phyloP scores from a whole-genome alignment of 257 asterid genomes.

The Primulina eburnea region DNA sequence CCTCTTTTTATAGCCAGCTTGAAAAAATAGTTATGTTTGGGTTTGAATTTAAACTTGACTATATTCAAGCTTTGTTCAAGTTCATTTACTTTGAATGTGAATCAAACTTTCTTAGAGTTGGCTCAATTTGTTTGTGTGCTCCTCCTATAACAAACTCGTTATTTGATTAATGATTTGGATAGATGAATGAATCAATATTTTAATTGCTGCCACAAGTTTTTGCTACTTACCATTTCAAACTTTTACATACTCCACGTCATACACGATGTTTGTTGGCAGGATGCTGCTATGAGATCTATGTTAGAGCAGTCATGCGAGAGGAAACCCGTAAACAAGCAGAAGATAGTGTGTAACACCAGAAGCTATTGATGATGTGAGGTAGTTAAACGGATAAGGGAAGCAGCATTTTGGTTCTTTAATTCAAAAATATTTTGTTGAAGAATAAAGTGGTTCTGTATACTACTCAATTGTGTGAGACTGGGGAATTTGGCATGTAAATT shows the following conservation, averaged over 20 bases:
- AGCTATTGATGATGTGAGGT: neutral
- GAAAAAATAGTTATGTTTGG: no score
- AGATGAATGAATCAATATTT: neutral
- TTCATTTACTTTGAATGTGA: neutral
- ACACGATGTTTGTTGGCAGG: neutral
- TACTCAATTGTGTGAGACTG: neutral
- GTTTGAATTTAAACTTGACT: no score
- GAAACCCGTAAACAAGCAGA: constrained; percentile 4
- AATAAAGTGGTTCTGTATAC: neutral
- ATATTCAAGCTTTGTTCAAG: constrained; percentile 2
- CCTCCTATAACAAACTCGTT: neutral
- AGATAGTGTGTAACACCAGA: neutral
- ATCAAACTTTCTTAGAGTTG: no score
- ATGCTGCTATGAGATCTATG: constrained; percentile 18
- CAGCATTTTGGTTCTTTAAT: neutral
- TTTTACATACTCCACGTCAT: neutral
- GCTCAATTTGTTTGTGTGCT: neutral
- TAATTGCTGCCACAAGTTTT: neutral
- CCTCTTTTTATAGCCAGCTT: no score
- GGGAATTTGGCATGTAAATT: neutral
- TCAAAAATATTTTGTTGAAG: neutral
- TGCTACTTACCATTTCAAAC: neutral
- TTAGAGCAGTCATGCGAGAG: constrained; percentile 6
- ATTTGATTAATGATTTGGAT: neutral
- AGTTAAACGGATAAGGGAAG: neutral